Evolutionary conservation across 805 yeast genomes (phyloP).

Genomic region (Candida sanyiensis): DNA sequence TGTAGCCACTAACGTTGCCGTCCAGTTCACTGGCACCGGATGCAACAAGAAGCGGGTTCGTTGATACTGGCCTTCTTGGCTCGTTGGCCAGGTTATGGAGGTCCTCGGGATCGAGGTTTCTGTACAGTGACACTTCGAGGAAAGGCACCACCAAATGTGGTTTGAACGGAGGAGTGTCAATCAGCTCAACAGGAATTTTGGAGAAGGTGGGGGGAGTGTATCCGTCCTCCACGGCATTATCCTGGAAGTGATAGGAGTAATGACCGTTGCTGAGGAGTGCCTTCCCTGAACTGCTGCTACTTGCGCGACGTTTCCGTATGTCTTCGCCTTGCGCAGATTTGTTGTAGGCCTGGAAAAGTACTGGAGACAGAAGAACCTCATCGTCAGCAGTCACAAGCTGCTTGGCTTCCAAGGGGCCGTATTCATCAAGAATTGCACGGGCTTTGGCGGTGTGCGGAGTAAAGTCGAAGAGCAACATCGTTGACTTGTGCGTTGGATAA

Average conservation of each 20-base stretch:
- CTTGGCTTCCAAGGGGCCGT: slow-evolving; percentile 37
- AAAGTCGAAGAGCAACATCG: slow-evolving; percentile 53
- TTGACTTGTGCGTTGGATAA: slow-evolving; percentile 65
- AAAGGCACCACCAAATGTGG: slow-evolving; percentile 68
- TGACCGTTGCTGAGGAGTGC: slow-evolving; percentile 16
- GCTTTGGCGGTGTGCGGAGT: slow-evolving; percentile 36
- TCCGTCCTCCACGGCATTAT: slow-evolving; percentile 2
- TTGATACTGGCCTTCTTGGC: slow-evolving; percentile 54
- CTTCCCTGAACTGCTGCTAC: slow-evolving; percentile 4
- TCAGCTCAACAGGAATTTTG: slow-evolving; percentile 60
- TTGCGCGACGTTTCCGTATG: slow-evolving; percentile 8
- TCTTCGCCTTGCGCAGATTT: slow-evolving; percentile 3
- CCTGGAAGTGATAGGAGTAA: slow-evolving; percentile 17
- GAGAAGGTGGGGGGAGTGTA: slow-evolving; percentile 47
- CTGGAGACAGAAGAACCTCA: slow-evolving; percentile 32
- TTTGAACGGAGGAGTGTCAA: slow-evolving; percentile 71
- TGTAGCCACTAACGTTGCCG: slow-evolving; percentile 71
- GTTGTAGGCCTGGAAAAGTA: slow-evolving; percentile 32
- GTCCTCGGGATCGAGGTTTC: slow-evolving; percentile 52
- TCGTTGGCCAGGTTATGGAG: slow-evolving; percentile 57
- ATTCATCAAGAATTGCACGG: slow-evolving; percentile 42
- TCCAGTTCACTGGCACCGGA: slow-evolving; percentile 76
- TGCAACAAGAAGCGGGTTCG: slow-evolving; percentile 66
- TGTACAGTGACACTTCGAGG: slow-evolving; percentile 62
- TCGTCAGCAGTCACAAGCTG: slow-evolving; percentile 28